Percentiles rank a stretch among this genome's conserved stretches.
phyloP scores from a whole-genome alignment of 2,329 filamentous ascomycete genomes.

The Scytalidium lignicola region DNA sequence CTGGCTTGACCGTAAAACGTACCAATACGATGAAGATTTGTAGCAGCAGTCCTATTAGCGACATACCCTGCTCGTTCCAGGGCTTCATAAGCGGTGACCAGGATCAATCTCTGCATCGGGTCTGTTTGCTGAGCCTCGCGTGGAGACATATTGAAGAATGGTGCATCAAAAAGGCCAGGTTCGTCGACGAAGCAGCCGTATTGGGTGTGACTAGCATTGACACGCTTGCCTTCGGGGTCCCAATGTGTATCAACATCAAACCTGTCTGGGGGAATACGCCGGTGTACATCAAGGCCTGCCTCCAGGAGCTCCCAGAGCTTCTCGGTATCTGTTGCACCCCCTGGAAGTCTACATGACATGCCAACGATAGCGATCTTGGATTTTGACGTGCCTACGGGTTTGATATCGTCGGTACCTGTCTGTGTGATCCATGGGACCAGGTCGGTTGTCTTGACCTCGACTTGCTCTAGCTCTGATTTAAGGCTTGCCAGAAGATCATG shows the following conservation, averaged over 20 bases:
- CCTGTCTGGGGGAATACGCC: constrained; percentile 55
- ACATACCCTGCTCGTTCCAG: constrained; percentile 75
- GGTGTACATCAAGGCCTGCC: constrained; percentile 68
- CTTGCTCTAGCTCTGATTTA: not conserved
- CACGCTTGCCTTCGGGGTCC: constrained; percentile 64
- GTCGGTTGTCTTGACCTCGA: constrained; percentile 10
- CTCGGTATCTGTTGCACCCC: constrained; percentile 60
- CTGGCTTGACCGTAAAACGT: constrained; percentile 15
- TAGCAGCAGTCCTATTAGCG: constrained; percentile 10
- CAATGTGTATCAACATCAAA: constrained; percentile 67
- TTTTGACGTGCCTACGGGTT: too few species aligned
- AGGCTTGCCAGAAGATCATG: constrained; percentile 22
- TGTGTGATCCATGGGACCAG: constrained; percentile 24
- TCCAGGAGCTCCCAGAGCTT: constrained; percentile 69
- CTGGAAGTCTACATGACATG: constrained; percentile 69
- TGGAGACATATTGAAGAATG: constrained; percentile 82
- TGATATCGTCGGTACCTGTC: too few species aligned
- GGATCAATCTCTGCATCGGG: constrained; percentile 69
- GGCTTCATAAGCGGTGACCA: constrained; percentile 74
- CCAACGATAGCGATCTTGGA: constrained; percentile 62
- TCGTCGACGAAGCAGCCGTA: constrained; percentile 67
- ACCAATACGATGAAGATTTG: constrained; percentile 33
- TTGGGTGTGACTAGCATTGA: constrained; percentile 70
- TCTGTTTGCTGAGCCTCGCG: constrained; percentile 74
- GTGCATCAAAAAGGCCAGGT: constrained; percentile 70